Percentiles rank a stretch among this genome's conserved stretches.
Conservation (phyloP, 371 early-diverging fungal genomes). For the Phascolomyces articulosus region DNA sequence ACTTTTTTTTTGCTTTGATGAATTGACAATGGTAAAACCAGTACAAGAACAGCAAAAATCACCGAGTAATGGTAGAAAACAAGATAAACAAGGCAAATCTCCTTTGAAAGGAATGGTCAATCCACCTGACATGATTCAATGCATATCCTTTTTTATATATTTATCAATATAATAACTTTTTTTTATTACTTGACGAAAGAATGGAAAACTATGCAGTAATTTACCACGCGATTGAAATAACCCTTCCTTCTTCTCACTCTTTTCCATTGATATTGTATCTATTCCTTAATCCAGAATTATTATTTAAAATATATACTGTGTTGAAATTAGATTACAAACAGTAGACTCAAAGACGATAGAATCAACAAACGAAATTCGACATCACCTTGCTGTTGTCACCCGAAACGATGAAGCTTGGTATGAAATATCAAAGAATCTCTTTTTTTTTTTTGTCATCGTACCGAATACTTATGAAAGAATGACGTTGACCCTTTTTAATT, state of each 20-base stretch:
- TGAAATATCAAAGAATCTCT: neutral
- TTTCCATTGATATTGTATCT: too few relatives aligned
- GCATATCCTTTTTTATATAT: slow-evolving; percentile 42
- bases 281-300: too few relatives aligned
- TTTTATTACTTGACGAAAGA: too few relatives aligned
- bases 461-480: too few relatives aligned
- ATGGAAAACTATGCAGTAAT: too few relatives aligned
- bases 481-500: too few relatives aligned
- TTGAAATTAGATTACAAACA: slow-evolving; percentile 21
- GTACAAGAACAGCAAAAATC: neutral
- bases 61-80: neutral
- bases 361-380: neutral
- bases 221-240: too few relatives aligned
- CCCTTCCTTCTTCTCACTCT: too few relatives aligned
- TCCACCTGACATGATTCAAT: slow-evolving; percentile 28
- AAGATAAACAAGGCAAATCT: neutral
- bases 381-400: slow-evolving; percentile 19
- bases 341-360: slow-evolving; percentile 2
- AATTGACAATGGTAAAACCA: slow-evolving; percentile 6
- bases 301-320: too few relatives aligned
- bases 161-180: neutral
- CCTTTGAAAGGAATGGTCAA: slow-evolving; percentile 9
- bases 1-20: neutral
- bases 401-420: slow-evolving; percentile 36
- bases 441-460: neutral